These are phyloP conservation scores for Neurospora terricola DNA, from an alignment of 495 filamentous ascomycete species.

Conservation along the genomic window DNA sequence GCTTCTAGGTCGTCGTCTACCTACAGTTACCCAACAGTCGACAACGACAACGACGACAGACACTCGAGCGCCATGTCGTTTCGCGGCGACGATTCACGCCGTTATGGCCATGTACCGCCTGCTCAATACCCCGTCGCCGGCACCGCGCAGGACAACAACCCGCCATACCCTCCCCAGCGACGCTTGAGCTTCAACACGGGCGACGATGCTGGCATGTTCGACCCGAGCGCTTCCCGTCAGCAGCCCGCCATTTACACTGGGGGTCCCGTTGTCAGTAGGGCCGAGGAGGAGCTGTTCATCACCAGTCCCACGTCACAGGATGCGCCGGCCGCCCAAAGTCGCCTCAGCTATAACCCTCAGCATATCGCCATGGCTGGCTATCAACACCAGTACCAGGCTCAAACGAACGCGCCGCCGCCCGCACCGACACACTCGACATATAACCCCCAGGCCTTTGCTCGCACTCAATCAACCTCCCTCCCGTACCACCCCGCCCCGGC, in stretches of 20 bases:
- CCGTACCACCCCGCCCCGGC: conserved; percentile 33
- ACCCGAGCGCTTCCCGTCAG: conserved; percentile 22
- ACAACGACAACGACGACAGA: background rate
- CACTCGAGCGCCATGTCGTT: conserved; percentile 40
- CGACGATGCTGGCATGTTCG: conserved; percentile 53
- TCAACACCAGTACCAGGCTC: conserved; percentile 46
- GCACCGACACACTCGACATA: conserved; percentile 53
- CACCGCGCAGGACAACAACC: conserved; percentile 20
- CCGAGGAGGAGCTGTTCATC: conserved; percentile 42
- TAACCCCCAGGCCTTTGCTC: conserved; percentile 73
- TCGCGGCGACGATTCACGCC: conserved; percentile 42
- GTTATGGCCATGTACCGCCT: conserved; percentile 48
- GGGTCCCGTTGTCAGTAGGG: conserved; percentile 9
- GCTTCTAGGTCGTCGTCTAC: background rate
- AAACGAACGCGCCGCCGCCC: conserved; percentile 28
- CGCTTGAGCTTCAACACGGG: conserved; percentile 71
- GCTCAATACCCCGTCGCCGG: conserved; percentile 43
- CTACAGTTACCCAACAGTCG: background rate
- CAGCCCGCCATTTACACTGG: conserved; percentile 9
- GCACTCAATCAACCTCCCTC: conserved; percentile 46
- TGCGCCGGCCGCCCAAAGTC: conserved; percentile 22
- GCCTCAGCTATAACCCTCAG: conserved; percentile 36
- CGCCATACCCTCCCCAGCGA: conserved; percentile 35
- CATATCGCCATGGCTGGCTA: conserved; percentile 46
- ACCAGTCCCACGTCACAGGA: conserved; percentile 25